These are phyloP conservation scores for Protomyces arabidopsidicola DNA, from an alignment of 1,139 yeast genomes.

Conservation along the genomic window DNA sequence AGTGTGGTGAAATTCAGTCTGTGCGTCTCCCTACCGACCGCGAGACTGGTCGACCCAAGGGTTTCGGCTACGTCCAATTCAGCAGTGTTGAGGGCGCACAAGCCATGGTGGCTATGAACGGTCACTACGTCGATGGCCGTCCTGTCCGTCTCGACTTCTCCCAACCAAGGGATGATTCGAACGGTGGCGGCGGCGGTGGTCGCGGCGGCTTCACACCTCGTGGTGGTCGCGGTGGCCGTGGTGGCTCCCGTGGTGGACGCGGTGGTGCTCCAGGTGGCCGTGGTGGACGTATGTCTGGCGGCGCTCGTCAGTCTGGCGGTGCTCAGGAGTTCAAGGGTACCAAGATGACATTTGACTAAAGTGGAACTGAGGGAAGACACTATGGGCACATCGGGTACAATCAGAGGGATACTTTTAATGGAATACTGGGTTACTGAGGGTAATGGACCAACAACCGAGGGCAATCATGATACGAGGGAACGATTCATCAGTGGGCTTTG, in stretches of 20 bases:
- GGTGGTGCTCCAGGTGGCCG: constrained; percentile 28
- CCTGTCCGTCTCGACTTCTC: constrained; percentile 92
- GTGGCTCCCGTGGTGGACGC: constrained; percentile 46
- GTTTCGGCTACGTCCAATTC: constrained; percentile 96
- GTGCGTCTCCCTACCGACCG: constrained; percentile 97
- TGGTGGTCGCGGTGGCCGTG: constrained; percentile 44
- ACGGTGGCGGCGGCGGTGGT: constrained; percentile 44
- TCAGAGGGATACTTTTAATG: too few species aligned
- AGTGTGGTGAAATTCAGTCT: constrained; percentile 74
- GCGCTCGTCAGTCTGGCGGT: constrained; percentile 25
- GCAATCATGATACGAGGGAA: background rate
- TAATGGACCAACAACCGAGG: background rate
- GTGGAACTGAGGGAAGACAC: background rate
- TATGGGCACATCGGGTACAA: background rate
- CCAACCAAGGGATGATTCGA: constrained; percentile 68
- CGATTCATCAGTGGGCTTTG: background rate
- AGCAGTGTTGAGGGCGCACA: constrained; percentile 82
- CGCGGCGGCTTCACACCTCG: constrained; percentile 36
- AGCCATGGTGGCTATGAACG: constrained; percentile 81
- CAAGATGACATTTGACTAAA: constrained; percentile 25
- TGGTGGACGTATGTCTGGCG: constrained; percentile 26
- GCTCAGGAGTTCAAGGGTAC: constrained; percentile 27
- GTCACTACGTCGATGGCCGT: constrained; percentile 85
- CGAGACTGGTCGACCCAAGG: constrained; percentile 97
- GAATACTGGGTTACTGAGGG: too few species aligned